Conservation (phyloP, 306 rosid genomes). For the Crotalaria pallida region DNA sequence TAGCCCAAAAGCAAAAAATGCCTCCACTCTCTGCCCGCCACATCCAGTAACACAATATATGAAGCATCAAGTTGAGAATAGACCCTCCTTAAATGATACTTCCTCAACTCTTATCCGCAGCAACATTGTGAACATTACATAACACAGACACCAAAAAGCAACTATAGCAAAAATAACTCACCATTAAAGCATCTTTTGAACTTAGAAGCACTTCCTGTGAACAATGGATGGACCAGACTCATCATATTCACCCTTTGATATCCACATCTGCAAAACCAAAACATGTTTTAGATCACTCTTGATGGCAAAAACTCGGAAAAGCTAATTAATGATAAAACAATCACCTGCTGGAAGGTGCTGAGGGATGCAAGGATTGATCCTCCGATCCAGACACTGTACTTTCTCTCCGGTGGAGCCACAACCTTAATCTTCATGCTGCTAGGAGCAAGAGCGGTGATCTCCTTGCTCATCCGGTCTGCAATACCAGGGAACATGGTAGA, state of each 20-base stretch:
- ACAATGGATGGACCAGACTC: constrained; percentile 83
- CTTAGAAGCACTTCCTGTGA: constrained; percentile 81
- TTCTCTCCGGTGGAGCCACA: constrained; percentile 88
- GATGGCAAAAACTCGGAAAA: background rate
- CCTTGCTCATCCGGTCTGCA: constrained; percentile 87
- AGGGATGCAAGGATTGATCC: constrained; percentile 86
- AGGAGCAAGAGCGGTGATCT: constrained; percentile 82
- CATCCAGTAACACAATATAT: constrained; percentile 26
- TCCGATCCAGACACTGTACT: constrained; percentile 90
- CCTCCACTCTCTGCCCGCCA: constrained; percentile 32
- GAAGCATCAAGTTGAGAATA: constrained; percentile 23
- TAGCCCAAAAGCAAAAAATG: constrained; percentile 13
- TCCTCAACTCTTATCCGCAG: constrained; percentile 23
- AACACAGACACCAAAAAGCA: constrained; percentile 65
- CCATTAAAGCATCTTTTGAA: constrained; percentile 41
- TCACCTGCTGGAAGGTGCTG: constrained; percentile 89
- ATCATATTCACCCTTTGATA: constrained; percentile 76
- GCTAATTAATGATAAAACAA: background rate
- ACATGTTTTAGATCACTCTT: background rate
- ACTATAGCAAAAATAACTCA: constrained; percentile 50
- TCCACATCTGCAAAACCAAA: constrained; percentile 60
- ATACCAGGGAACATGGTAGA: constrained; percentile 90
- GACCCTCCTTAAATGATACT: constrained; percentile 24
- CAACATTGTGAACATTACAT: constrained; percentile 49
- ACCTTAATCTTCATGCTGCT: constrained; percentile 91